Percentiles rank a stretch among this genome's conserved stretches.
phyloP scores from a whole-genome alignment of 495 filamentous ascomycete genomes.

The Hypoxylon lenormandii region DNA sequence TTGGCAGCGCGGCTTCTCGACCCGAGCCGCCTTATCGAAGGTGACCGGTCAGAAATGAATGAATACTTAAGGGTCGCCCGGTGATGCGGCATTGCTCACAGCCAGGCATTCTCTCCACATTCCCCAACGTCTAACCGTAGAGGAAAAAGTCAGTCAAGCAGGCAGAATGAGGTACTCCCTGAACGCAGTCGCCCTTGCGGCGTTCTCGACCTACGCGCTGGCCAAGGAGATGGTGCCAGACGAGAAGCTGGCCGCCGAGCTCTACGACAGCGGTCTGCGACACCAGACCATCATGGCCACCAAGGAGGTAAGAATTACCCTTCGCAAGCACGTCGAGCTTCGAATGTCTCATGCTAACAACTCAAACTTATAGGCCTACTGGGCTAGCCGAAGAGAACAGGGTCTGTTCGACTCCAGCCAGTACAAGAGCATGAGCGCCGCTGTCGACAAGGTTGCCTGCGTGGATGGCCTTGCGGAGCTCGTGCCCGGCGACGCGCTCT shows the following conservation, averaged over 20 bases:
- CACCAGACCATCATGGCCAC: constrained; percentile 61
- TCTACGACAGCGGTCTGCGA: constrained; percentile 61
- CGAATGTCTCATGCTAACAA: constrained; percentile 13
- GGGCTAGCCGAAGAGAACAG: constrained; percentile 51
- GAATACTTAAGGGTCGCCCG: constrained; percentile 35
- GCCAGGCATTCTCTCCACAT: background rate
- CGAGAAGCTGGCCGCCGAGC: constrained; percentile 49
- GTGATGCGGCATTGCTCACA: constrained; percentile 8
- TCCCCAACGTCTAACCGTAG: constrained; percentile 4
- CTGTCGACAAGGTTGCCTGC: constrained; percentile 54
- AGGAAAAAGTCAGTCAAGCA: constrained; percentile 29
- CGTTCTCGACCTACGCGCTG: constrained; percentile 47
- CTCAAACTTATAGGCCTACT: constrained; percentile 48
- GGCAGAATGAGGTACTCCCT: constrained; percentile 48
- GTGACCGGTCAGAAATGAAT: background rate
- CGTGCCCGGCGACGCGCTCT: constrained; percentile 56
- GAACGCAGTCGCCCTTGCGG: constrained; percentile 52
- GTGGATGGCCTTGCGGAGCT: constrained; percentile 60
- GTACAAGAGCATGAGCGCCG: constrained; percentile 50
- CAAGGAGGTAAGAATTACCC: constrained; percentile 51
- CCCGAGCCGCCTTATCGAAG: constrained; percentile 35
- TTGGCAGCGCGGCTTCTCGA: constrained; percentile 34
- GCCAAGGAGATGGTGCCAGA: constrained; percentile 54
- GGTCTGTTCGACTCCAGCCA: constrained; percentile 56
- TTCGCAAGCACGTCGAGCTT: background rate